Evolutionary conservation across 495 filamentous ascomycete genomes (phyloP).

Genomic region (Penicillium maclennaniae): DNA sequence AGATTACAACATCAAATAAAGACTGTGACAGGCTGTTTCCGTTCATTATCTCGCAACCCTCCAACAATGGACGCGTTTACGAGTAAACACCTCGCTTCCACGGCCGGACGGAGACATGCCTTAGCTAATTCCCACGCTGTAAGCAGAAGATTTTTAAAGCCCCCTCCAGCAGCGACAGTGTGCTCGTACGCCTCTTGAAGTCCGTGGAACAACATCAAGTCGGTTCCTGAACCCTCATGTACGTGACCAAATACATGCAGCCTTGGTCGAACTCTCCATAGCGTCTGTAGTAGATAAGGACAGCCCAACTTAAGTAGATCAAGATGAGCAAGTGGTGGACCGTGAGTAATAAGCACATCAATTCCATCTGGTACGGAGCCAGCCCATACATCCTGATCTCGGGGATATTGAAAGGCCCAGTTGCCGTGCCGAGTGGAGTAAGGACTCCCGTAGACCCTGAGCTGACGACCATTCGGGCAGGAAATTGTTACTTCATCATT

Average conservation of each 20-base stretch:
- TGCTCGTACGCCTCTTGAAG: constrained; percentile 21
- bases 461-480: constrained; percentile 46
- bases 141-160: constrained; percentile 12
- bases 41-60: constrained; percentile 24
- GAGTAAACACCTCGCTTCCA: constrained; percentile 25
- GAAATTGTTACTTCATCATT: constrained; percentile 41
- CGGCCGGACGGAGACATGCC: neutral
- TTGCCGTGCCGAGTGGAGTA: constrained; percentile 48
- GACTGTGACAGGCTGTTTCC: constrained; percentile 14
- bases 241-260: constrained; percentile 74
- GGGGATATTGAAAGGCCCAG: constrained; percentile 48
- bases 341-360: constrained; percentile 76
- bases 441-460: constrained; percentile 54
- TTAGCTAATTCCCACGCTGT: constrained; percentile 14
- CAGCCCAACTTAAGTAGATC: constrained; percentile 60
- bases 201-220: constrained; percentile 19
- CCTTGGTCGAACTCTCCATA: constrained; percentile 62
- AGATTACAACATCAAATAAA: constrained; percentile 9
- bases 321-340: constrained; percentile 54
- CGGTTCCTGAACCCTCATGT: constrained; percentile 57
- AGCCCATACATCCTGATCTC: constrained; percentile 33
- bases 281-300: constrained; percentile 53
- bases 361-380: constrained; percentile 55
- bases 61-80: constrained; percentile 25
- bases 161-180: constrained; percentile 17